Evolutionary conservation across 1,139 yeast genomes (phyloP).

Genomic region (Sugiyamaella xylanicola): DNA sequence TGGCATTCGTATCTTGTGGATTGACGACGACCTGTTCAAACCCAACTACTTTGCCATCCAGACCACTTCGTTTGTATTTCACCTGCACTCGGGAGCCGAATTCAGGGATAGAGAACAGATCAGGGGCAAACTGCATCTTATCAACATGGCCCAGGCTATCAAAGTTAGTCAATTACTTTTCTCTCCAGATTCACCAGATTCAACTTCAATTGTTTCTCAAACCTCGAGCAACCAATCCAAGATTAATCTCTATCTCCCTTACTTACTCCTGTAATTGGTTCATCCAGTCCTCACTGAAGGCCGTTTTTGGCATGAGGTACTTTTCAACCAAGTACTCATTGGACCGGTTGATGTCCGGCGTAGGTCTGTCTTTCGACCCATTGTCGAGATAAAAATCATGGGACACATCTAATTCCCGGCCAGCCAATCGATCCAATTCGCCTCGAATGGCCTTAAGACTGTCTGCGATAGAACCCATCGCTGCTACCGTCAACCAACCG

Average conservation of each 20-base stretch:
- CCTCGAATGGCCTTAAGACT: conserved; percentile 8
- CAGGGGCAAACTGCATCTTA: conserved; percentile 37
- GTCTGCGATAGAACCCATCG: conserved; percentile 6
- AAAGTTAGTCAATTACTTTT: no score
- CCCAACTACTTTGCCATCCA: conserved; percentile 65
- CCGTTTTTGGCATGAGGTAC: conserved; percentile 40
- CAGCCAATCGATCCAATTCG: conserved; percentile 6
- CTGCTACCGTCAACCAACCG: background rate
- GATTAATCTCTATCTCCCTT: no score
- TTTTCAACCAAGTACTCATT: conserved; percentile 31
- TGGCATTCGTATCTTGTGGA: conserved; percentile 57
- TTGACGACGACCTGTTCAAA: conserved; percentile 62
- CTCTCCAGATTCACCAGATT: background rate
- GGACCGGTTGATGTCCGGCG: conserved; percentile 18
- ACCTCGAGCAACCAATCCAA: no score
- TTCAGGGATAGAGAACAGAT: conserved; percentile 43
- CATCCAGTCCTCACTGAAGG: conserved; percentile 42
- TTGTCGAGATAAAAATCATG: conserved; percentile 10
- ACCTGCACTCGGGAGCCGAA: conserved; percentile 47
- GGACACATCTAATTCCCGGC: conserved; percentile 5
- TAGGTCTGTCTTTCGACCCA: conserved; percentile 4
- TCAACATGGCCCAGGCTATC: conserved; percentile 44
- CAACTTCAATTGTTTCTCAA: background rate
- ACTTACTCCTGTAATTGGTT: conserved; percentile 40
- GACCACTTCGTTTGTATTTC: conserved; percentile 58